Evolutionary conservation across 2,329 filamentous ascomycete species (phyloP).

Genomic region (Penicillium polonicum): DNA sequence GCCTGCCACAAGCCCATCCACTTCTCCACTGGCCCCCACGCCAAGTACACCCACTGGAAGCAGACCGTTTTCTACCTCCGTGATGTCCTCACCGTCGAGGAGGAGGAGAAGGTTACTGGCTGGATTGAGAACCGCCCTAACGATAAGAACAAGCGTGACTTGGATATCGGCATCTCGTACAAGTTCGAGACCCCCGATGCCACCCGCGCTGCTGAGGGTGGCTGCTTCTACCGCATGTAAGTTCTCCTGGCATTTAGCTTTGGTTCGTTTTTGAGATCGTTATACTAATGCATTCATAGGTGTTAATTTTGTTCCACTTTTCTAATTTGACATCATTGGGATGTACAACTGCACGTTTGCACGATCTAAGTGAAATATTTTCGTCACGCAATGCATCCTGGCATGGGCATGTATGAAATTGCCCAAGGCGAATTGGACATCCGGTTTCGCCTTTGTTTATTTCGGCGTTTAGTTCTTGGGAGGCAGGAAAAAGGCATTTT

Average conservation of each 20-base stretch:
- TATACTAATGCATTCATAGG: conserved; percentile 8
- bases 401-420: conserved; percentile 31
- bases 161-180: conserved; percentile 88
- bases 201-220: conserved; percentile 66
- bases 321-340: conserved; percentile 19
- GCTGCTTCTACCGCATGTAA: conserved; percentile 73
- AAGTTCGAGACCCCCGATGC: conserved; percentile 73
- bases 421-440: conserved; percentile 24
- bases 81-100: conserved; percentile 87
- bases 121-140: conserved; percentile 82
- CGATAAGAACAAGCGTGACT: conserved; percentile 87
- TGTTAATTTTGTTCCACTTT: conserved; percentile 27
- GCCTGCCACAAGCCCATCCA: conserved; percentile 97
- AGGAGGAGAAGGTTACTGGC: conserved; percentile 76
- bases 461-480: conserved; percentile 29
- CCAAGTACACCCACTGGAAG: conserved; percentile 99
- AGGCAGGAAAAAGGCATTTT: conserved; percentile 42
- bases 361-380: conserved; percentile 19
- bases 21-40: conserved; percentile 96
- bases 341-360: conserved; percentile 19
- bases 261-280: neutral
- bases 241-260: conserved; percentile 9
- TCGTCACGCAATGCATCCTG: conserved; percentile 29
- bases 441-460: conserved; percentile 36
- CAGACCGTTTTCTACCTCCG: conserved; percentile 98